Conservation (phyloP, 1,284 basidiomycete genomes). For the Sanghuangporus sanghuang region DNA sequence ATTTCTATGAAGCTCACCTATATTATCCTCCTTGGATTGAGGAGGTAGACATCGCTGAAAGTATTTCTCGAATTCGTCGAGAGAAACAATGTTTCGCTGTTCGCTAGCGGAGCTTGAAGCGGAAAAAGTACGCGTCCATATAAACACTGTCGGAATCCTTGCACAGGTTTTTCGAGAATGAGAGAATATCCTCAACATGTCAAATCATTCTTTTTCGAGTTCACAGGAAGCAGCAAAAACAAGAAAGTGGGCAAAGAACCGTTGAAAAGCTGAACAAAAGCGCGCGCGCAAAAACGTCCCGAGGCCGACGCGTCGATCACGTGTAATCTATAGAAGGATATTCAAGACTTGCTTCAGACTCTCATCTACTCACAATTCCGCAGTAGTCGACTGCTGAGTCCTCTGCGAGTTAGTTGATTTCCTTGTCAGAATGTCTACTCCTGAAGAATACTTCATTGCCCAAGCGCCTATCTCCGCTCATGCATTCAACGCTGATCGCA, state of each 20-base stretch:
- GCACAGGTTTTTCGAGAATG: no score
- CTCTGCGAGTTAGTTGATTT: slow-evolving; percentile 41
- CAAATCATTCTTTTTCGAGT: not conserved
- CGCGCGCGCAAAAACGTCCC: not conserved
- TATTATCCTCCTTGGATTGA: slow-evolving; percentile 34
- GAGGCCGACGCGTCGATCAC: not conserved
- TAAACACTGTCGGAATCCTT: not conserved
- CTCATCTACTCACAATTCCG: slow-evolving; percentile 19
- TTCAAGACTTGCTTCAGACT: not conserved
- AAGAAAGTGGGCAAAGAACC: not conserved
- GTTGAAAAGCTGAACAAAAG: not conserved
- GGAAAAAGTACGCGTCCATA: not conserved
- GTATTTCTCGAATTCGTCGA: slow-evolving; percentile 38
- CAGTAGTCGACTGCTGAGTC: slow-evolving; percentile 78
- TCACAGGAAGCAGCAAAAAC: not conserved
- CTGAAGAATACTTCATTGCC: slow-evolving; percentile 76
- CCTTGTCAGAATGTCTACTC: slow-evolving; percentile 51
- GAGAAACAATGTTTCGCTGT: not conserved
- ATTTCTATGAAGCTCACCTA: slow-evolving; percentile 30
- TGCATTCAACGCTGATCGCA: slow-evolving; percentile 88
- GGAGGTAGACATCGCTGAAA: slow-evolving; percentile 35
- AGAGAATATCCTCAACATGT: not conserved
- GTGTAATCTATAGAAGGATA: not conserved
- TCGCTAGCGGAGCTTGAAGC: not conserved
- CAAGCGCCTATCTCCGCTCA: slow-evolving; percentile 86